phyloP scores from a whole-genome alignment of 768 basidiomycete species.

The Glaciozyma martinii region DNA sequence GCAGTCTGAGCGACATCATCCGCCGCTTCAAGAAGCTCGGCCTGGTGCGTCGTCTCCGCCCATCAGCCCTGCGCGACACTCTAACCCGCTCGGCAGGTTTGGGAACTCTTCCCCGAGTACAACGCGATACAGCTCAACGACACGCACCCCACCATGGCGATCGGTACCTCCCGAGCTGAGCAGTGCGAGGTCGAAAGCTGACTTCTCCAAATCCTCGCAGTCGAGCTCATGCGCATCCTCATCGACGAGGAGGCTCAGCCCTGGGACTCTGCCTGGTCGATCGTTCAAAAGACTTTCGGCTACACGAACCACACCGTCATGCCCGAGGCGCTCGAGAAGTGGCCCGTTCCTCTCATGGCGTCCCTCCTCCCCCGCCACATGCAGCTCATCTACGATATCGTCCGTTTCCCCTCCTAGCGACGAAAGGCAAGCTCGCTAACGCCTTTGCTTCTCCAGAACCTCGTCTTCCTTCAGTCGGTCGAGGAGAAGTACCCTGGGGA shows the following conservation, averaged over 20 bases:
- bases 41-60: not conserved
- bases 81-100: constrained; percentile 48
- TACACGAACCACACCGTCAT: constrained; percentile 71
- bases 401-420: no score
- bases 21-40: constrained; percentile 85
- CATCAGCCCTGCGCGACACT: not conserved
- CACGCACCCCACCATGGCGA: constrained; percentile 14
- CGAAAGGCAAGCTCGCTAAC: not conserved
- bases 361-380: constrained; percentile 51
- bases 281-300: constrained; percentile 82
- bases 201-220: constrained; percentile 57
- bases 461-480: constrained; percentile 52
- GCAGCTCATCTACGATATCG: constrained; percentile 64
- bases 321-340: constrained; percentile 58
- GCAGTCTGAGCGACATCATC: constrained; percentile 77
- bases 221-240: constrained; percentile 82
- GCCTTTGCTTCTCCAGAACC: constrained; percentile 18
- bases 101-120: constrained; percentile 64
- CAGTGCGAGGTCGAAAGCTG: not conserved
- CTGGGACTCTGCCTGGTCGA: constrained; percentile 80
- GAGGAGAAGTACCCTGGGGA: constrained; percentile 86
- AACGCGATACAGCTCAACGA: constrained; percentile 94
- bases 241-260: constrained; percentile 77
- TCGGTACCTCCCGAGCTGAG: not conserved
- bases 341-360: constrained; percentile 71